Percentiles rank a stretch among this genome's conserved stretches.
Evolutionary conservation across 805 yeast species (phyloP).

Genomic region (Middelhovenomyces tepae): DNA sequence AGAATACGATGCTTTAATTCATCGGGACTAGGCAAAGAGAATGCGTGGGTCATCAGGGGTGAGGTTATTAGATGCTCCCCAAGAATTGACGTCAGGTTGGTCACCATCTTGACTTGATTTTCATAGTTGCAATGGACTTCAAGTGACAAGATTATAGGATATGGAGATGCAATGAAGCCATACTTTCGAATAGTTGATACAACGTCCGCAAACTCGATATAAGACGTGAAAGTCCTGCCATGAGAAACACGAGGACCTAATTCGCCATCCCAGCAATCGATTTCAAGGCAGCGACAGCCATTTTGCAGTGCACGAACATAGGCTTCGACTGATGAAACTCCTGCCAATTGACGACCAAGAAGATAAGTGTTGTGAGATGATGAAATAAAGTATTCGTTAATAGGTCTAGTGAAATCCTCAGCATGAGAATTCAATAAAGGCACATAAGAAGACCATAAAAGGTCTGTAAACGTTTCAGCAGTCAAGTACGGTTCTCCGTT

Average conservation of each 20-base stretch:
- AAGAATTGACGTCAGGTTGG: conserved; percentile 45
- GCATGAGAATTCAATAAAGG: conserved; percentile 10
- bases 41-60: conserved; percentile 28
- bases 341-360: conserved; percentile 79
- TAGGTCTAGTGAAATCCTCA: conserved; percentile 48
- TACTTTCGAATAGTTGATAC: conserved; percentile 66
- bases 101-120: conserved; percentile 55
- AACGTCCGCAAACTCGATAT: conserved; percentile 62
- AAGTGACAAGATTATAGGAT: conserved; percentile 76
- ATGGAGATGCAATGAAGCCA: conserved; percentile 81
- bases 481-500: conserved; percentile 10
- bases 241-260: conserved; percentile 82
- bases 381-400: conserved; percentile 80
- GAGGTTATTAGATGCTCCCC: conserved; percentile 46
- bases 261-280: conserved; percentile 89
- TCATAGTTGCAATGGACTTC: conserved; percentile 70
- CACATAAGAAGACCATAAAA: conserved; percentile 28
- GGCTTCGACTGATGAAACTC: conserved; percentile 81
- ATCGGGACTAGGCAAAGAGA: conserved; percentile 59
- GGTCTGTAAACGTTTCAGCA: conserved; percentile 31
- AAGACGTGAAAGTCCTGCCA: conserved; percentile 74
- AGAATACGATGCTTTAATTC: conserved; percentile 63
- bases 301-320: conserved; percentile 78
- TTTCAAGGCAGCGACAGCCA: conserved; percentile 92
- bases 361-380: conserved; percentile 94